Percentiles rank a stretch among this genome's conserved stretches.
phyloP scores from a whole-genome alignment of 2,329 filamentous ascomycete species.

The Colletotrichum sansevieriae region DNA sequence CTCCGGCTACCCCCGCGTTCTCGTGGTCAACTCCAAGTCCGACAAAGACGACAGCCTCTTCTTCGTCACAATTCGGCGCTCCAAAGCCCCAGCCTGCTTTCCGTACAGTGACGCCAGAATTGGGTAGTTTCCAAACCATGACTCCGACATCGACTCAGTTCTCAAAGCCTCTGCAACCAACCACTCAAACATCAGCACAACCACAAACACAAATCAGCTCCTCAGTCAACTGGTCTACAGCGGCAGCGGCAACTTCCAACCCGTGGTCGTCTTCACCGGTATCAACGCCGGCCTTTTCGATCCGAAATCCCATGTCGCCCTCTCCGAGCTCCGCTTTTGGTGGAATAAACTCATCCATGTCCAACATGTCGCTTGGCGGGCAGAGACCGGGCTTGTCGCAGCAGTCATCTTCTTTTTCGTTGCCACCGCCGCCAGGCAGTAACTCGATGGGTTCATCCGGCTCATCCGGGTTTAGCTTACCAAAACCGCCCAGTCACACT shows the following conservation, averaged over 20 bases:
- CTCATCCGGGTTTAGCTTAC: slow-evolving; percentile 60
- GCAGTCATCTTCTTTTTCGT: slow-evolving; percentile 65
- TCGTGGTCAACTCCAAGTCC: slow-evolving; percentile 74
- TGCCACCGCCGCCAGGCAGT: slow-evolving; percentile 66
- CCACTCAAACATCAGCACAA: slow-evolving; percentile 43
- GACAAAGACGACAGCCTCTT: slow-evolving; percentile 48
- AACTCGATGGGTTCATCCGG: slow-evolving; percentile 44
- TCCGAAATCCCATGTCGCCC: slow-evolving; percentile 35
- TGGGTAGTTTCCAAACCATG: slow-evolving; percentile 67
- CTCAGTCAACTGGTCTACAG: slow-evolving; percentile 66
- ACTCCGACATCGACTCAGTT: slow-evolving; percentile 73
- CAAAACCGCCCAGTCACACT: slow-evolving; percentile 57
- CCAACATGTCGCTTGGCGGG: slow-evolving; percentile 62
- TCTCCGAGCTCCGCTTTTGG: slow-evolving; percentile 52
- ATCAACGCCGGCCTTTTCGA: slow-evolving; percentile 31
- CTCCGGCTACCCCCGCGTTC: slow-evolving; percentile 65
- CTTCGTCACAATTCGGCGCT: slow-evolving; percentile 49
- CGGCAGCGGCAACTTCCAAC: slow-evolving; percentile 56
- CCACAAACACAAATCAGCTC: slow-evolving; percentile 47
- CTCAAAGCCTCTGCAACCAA: slow-evolving; percentile 70
- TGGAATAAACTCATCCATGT: slow-evolving; percentile 59
- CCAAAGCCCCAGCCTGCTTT: slow-evolving; percentile 59
- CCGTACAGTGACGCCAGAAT: slow-evolving; percentile 71
- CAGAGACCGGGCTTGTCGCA: slow-evolving; percentile 53
- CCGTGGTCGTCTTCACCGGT: slow-evolving; percentile 60